phyloP scores from a whole-genome alignment of 2,329 filamentous ascomycete genomes.

The Alternaria sp. region DNA sequence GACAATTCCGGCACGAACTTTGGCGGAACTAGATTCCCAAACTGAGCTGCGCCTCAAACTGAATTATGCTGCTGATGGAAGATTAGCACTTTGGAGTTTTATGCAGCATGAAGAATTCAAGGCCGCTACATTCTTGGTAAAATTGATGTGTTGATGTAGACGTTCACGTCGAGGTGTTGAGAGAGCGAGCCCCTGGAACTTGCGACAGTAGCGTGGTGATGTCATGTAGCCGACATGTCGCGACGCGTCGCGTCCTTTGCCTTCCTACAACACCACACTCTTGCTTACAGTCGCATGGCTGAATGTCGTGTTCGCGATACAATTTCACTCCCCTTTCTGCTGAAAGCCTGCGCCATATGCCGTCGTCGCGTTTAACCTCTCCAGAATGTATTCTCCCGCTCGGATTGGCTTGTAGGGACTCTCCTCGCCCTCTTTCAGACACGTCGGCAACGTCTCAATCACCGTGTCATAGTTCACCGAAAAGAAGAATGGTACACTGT shows the following conservation, averaged over 20 bases:
- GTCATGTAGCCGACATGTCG: background rate
- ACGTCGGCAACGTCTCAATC: constrained; percentile 49
- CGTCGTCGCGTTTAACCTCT: constrained; percentile 44
- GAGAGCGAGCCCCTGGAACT: background rate
- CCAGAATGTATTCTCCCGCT: constrained; percentile 50
- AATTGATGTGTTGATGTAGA: background rate
- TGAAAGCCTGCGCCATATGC: constrained; percentile 38
- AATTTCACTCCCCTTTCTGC: background rate
- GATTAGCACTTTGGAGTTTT: background rate
- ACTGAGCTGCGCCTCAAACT: background rate
- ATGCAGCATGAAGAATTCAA: background rate
- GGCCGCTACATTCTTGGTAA: background rate
- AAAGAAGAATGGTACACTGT: constrained; percentile 59
- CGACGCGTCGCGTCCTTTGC: background rate
- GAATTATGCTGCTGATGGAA: background rate
- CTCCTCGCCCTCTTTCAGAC: constrained; percentile 40
- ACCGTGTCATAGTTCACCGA: constrained; percentile 50
- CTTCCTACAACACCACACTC: background rate
- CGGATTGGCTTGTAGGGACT: constrained; percentile 45
- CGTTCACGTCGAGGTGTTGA: background rate
- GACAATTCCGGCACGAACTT: background rate
- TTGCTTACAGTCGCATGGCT: background rate
- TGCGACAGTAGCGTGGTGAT: background rate
- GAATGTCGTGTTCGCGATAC: background rate
- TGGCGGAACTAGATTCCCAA: background rate